Conservation (phyloP, 441 rosid species). For the Eutrema salsugineum region DNA sequence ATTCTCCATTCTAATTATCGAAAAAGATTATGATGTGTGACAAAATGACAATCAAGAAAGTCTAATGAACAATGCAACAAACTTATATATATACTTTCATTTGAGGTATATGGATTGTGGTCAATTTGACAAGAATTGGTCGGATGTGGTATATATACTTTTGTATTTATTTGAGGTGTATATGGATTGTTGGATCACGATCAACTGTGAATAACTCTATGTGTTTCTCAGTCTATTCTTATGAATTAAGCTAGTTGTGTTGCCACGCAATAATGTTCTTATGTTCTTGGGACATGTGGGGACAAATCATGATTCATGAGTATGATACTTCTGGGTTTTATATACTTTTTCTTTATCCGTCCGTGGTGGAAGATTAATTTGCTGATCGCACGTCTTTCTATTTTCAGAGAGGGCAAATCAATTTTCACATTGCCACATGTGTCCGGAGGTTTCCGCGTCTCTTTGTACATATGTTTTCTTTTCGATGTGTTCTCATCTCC, state of each 20-base stretch:
- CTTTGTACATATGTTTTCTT: too few relatives aligned
- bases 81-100: neutral
- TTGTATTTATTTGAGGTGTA: neutral
- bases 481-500: too few relatives aligned
- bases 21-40: neutral
- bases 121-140: neutral
- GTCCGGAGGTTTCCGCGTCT: too few relatives aligned
- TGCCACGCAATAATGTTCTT: neutral
- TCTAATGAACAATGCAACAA: slow-evolving; percentile 2
- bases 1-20: neutral
- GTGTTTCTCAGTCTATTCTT: neutral
- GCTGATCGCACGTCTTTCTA: too few relatives aligned
- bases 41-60: neutral
- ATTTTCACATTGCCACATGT: too few relatives aligned
- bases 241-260: neutral
- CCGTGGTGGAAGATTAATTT: too few relatives aligned
- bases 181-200: neutral
- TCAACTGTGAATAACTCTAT: neutral
- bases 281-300: neutral
- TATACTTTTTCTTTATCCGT: neutral
- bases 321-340: neutral
- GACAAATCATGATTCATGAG: neutral
- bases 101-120: neutral
- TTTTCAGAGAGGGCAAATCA: too few relatives aligned
- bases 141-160: neutral